These are phyloP conservation scores for Neonectria coccinea DNA, from an alignment of 2,329 filamentous ascomycete genomes.

Conservation along the genomic window DNA sequence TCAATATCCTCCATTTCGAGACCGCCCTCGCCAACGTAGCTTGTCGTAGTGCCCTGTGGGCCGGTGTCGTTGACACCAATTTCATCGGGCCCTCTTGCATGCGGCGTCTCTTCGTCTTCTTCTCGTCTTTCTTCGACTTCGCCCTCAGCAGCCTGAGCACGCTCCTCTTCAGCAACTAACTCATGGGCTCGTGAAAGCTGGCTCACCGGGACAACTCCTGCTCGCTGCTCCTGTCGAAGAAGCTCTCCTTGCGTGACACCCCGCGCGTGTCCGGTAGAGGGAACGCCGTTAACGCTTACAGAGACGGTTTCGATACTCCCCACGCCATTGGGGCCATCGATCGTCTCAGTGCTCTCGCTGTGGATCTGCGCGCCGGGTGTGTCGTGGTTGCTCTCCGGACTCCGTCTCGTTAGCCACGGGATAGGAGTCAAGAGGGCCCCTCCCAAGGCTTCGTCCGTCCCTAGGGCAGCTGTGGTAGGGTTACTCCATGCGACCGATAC, in stretches of 20 bases:
- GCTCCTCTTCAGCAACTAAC: conserved; percentile 44
- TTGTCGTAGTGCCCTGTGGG: conserved; percentile 67
- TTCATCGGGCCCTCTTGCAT: conserved; percentile 85
- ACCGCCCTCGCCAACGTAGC: conserved; percentile 53
- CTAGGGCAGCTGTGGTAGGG: conserved; percentile 64
- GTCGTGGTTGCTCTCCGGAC: conserved; percentile 47
- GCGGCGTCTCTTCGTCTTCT: conserved; percentile 72
- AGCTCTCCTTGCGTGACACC: conserved; percentile 87
- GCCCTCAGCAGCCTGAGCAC: conserved; percentile 43
- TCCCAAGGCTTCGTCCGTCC: conserved; percentile 88
- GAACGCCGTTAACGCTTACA: conserved; percentile 77
- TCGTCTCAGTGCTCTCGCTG: conserved; percentile 82
- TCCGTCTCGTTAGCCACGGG: conserved; percentile 77
- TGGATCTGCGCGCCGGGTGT: conserved; percentile 60
- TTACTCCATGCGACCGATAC: conserved; percentile 61
- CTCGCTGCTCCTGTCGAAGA: conserved; percentile 86
- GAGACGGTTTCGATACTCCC: conserved; percentile 85
- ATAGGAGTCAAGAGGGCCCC: conserved; percentile 94
- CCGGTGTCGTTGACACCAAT: conserved; percentile 91
- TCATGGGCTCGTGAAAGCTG: conserved; percentile 64
- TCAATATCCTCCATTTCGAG: conserved; percentile 68
- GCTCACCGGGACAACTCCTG: conserved; percentile 78
- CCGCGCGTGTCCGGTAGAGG: conserved; percentile 61
- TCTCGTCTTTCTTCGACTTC: conserved; percentile 51
- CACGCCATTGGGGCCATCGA: conserved; percentile 82